phyloP scores from a whole-genome alignment of 2,329 filamentous ascomycete genomes.

The Botrytis galanthina region DNA sequence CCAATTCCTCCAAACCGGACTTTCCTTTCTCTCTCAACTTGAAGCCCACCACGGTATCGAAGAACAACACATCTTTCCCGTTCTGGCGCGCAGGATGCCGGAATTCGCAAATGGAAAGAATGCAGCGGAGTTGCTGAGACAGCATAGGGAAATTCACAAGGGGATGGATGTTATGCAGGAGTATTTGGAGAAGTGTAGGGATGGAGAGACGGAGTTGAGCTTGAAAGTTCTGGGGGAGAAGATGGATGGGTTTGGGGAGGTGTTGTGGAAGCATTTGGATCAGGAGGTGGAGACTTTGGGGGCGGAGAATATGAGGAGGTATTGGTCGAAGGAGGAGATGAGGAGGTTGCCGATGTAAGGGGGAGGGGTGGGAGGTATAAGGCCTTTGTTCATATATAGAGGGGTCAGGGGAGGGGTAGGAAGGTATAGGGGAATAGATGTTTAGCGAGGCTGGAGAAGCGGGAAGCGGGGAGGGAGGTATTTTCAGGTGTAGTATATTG shows the following conservation, averaged over 20 bases:
- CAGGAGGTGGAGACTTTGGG: constrained; percentile 76
- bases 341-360: constrained; percentile 62
- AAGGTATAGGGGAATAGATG: neutral
- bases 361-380: neutral
- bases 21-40: constrained; percentile 71
- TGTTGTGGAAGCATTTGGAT: constrained; percentile 80
- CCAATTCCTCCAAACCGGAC: constrained; percentile 64
- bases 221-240: constrained; percentile 61
- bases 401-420: neutral
- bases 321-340: constrained; percentile 78
- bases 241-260: constrained; percentile 75
- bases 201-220: constrained; percentile 60
- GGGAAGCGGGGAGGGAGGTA: too few species aligned
- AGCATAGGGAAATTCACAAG: constrained; percentile 76
- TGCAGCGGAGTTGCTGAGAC: constrained; percentile 64
- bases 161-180: constrained; percentile 67
- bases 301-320: constrained; percentile 84
- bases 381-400: too few species aligned
- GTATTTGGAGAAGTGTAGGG: constrained; percentile 62
- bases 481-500: too few species aligned
- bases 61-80: constrained; percentile 76
- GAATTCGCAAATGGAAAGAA: constrained; percentile 58
- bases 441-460: too few species aligned
- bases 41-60: constrained; percentile 79
- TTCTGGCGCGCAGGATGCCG: constrained; percentile 74